A percentile compares a stretch with the other conserved stretches of the same genome.
Evolutionary conservation across 306 rosid species (phyloP).

Genomic region (Senna tora): DNA sequence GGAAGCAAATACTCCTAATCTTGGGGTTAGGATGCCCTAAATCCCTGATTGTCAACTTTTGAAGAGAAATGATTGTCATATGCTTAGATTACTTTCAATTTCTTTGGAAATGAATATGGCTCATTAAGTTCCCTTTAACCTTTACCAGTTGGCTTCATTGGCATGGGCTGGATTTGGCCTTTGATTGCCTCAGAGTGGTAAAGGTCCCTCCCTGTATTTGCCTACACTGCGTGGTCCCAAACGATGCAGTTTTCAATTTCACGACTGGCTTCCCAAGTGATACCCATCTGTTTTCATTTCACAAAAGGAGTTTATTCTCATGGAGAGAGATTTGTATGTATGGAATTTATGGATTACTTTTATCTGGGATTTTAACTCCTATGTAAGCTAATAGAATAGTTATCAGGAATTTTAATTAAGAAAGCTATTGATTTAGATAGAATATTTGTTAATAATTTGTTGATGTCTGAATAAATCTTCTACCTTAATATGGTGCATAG

Average conservation of each 20-base stretch:
- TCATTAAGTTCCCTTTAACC: background rate
- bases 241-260: background rate
- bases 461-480: constrained; percentile 1
- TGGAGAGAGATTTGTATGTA: background rate
- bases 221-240: background rate
- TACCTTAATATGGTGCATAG: constrained; percentile 1
- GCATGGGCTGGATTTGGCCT: background rate
- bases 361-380: background rate
- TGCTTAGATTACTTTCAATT: background rate
- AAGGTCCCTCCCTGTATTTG: background rate
- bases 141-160: background rate
- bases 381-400: background rate
- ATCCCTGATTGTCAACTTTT: background rate
- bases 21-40: background rate
- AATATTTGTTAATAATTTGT: background rate
- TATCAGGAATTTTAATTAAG: constrained; percentile 14
- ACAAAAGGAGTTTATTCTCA: background rate
- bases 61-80: background rate
- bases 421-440: constrained; percentile 13
- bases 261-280: background rate
- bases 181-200: background rate
- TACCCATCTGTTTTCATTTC: too few species aligned
- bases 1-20: background rate
- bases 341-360: background rate
- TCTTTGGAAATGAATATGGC: background rate